Conservation (phyloP, 1,139 yeast genomes). For the Diutina siamensis region DNA sequence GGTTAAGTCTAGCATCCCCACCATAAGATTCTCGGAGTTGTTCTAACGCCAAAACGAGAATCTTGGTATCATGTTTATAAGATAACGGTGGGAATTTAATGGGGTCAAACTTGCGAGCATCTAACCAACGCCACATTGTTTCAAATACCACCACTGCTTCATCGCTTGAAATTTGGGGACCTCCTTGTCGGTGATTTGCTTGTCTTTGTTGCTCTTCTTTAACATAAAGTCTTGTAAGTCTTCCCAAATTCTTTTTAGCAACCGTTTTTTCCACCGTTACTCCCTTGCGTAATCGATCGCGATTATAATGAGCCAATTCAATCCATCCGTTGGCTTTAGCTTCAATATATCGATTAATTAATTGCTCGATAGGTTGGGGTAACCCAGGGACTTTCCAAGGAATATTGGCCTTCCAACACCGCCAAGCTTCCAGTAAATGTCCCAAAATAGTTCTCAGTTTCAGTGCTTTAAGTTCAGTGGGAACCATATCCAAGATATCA, state of each 20-base stretch:
- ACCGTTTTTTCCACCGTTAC: slow-evolving; percentile 90
- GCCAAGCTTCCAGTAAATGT: slow-evolving; percentile 96
- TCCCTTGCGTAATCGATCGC: slow-evolving; percentile 82
- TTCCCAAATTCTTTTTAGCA: slow-evolving; percentile 84
- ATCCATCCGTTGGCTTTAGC: slow-evolving; percentile 98
- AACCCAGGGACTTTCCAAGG: slow-evolving; percentile 98
- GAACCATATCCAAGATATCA: slow-evolving; percentile 93
- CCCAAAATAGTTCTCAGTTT: slow-evolving; percentile 83
- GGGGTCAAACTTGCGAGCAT: slow-evolving; percentile 70
- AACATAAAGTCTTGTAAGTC: slow-evolving; percentile 85
- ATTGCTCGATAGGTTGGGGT: slow-evolving; percentile 80
- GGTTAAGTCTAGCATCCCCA: slow-evolving; percentile 76
- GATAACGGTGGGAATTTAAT: slow-evolving; percentile 91
- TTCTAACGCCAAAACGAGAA: slow-evolving; percentile 81
- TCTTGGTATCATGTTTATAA: slow-evolving; percentile 87
- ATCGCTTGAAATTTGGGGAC: slow-evolving; percentile 77
- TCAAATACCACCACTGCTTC: slow-evolving; percentile 83
- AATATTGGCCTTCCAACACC: slow-evolving; percentile 98
- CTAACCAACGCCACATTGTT: slow-evolving; percentile 91
- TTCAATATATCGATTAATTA: slow-evolving; percentile 79
- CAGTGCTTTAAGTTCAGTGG: slow-evolving; percentile 83
- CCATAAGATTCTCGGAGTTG: slow-evolving; percentile 72
- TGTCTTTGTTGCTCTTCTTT: slow-evolving; percentile 90
- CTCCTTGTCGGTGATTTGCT: slow-evolving; percentile 65
- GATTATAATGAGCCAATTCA: slow-evolving; percentile 82